Evolutionary conservation across 176 grass and related monocot species (phyloP).

Genomic region (Oryza longistaminata): DNA sequence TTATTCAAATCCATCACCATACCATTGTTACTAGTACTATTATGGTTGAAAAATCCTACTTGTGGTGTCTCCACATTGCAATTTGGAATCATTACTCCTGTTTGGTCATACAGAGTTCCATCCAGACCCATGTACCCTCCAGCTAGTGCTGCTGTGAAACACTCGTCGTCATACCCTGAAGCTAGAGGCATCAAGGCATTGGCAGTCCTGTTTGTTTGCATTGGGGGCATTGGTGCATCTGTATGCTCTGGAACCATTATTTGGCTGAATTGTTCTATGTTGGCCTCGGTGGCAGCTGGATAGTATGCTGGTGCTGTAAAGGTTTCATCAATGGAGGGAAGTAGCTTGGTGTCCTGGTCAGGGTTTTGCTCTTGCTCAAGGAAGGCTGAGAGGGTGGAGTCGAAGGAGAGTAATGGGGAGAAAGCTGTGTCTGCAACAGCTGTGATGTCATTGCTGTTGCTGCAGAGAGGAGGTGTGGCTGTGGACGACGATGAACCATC

Average conservation of each 20-base stretch:
- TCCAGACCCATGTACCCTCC: slow-evolving; percentile 66
- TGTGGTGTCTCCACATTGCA: slow-evolving; percentile 41
- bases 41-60: slow-evolving; percentile 51
- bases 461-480: slow-evolving; percentile 46
- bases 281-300: slow-evolving; percentile 21
- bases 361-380: slow-evolving; percentile 54
- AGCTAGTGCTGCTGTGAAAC: slow-evolving; percentile 42
- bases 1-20: slow-evolving; percentile 46
- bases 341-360: slow-evolving; percentile 35
- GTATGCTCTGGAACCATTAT: slow-evolving; percentile 42
- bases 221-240: slow-evolving; percentile 33
- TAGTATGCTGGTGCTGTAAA: slow-evolving; percentile 41
- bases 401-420: slow-evolving; percentile 63
- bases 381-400: slow-evolving; percentile 54
- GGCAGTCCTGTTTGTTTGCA: slow-evolving; percentile 43
- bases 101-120: slow-evolving; percentile 46
- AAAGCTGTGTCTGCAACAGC: slow-evolving; percentile 41
- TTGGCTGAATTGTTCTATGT: slow-evolving; percentile 50
- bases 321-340: slow-evolving; percentile 37
- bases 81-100: slow-evolving; percentile 38
- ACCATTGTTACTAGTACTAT: slow-evolving; percentile 31
- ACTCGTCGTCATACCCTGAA: slow-evolving; percentile 45
- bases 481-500: slow-evolving; percentile 55
- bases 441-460: slow-evolving; percentile 46
- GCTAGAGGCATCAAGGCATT: slow-evolving; percentile 29